These are phyloP conservation scores for Russula brevipes DNA, from an alignment of 768 basidiomycete genomes.

Conservation along the genomic window DNA sequence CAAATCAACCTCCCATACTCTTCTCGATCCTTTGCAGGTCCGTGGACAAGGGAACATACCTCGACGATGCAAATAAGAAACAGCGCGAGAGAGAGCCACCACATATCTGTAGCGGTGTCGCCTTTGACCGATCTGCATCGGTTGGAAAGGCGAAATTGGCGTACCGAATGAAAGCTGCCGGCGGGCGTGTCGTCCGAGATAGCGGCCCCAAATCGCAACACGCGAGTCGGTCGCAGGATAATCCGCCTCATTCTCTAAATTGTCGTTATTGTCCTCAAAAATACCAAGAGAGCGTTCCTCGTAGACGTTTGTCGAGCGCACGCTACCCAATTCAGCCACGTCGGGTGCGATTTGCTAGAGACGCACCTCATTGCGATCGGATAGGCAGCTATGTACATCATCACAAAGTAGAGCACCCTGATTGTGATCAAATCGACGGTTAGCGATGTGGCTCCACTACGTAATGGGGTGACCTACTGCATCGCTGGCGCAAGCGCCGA, in stretches of 20 bases:
- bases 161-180: conserved; percentile 50
- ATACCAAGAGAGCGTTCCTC: conserved; percentile 50
- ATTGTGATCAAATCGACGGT: neutral
- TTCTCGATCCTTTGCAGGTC: neutral
- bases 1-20: neutral
- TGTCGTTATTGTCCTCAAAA: conserved; percentile 35
- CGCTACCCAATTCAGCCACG: conserved; percentile 26
- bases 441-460: neutral
- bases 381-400: conserved; percentile 80
- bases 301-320: conserved; percentile 46
- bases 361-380: conserved; percentile 71
- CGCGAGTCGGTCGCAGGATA: conserved; percentile 26
- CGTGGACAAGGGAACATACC: neutral
- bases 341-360: too few species aligned
- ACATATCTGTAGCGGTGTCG: conserved; percentile 34
- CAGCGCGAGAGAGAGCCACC: conserved; percentile 45
- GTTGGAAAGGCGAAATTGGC: too few species aligned
- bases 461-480: conserved; percentile 47
- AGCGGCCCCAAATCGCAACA: conserved; percentile 35
- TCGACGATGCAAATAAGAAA: conserved; percentile 51
- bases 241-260: conserved; percentile 27
- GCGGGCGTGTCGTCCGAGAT: conserved; percentile 39
- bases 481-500: conserved; percentile 77
- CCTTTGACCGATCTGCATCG: too few species aligned
- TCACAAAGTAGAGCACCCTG: conserved; percentile 80